Conservation (phyloP, 208 protist species). For the Porcisia hertigi region DNA sequence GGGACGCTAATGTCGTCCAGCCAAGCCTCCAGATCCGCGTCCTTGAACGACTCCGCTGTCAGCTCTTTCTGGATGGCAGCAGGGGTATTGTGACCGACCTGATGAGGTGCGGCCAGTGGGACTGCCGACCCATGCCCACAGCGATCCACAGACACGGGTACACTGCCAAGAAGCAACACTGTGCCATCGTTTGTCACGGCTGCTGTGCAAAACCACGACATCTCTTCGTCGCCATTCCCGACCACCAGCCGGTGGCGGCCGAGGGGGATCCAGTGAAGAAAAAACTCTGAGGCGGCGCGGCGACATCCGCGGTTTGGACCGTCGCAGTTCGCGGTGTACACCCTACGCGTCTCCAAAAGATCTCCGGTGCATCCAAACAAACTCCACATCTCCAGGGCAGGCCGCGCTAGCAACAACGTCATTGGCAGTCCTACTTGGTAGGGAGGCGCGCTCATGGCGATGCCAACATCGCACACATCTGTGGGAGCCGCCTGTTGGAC, state of each 20-base stretch:
- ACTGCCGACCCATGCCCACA: neutral
- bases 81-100: neutral
- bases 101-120: neutral
- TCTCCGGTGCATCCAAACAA: slow-evolving; percentile 46
- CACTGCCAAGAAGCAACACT: slow-evolving; percentile 40
- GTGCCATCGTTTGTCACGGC: slow-evolving; percentile 46
- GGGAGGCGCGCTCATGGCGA: slow-evolving; percentile 32
- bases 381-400: slow-evolving; percentile 43
- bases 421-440: slow-evolving; percentile 25
- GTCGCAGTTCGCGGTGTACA: slow-evolving; percentile 30
- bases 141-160: neutral
- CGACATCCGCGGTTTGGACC: slow-evolving; percentile 20
- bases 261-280: slow-evolving; percentile 46
- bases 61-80: neutral
- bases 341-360: slow-evolving; percentile 30
- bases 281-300: slow-evolving; percentile 39
- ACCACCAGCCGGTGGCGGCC: slow-evolving; percentile 34
- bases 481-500: slow-evolving; percentile 40
- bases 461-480: slow-evolving; percentile 52
- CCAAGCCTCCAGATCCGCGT: slow-evolving; percentile 40
- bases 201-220: slow-evolving; percentile 39
- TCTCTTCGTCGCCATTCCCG: slow-evolving; percentile 9
- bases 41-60: slow-evolving; percentile 13
- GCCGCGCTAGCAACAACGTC: slow-evolving; percentile 43
- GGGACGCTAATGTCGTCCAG: slow-evolving; percentile 41